Evolutionary conservation across 2,329 filamentous ascomycete genomes (phyloP).

Genomic region (Hawksworthiomyces lignivorus): DNA sequence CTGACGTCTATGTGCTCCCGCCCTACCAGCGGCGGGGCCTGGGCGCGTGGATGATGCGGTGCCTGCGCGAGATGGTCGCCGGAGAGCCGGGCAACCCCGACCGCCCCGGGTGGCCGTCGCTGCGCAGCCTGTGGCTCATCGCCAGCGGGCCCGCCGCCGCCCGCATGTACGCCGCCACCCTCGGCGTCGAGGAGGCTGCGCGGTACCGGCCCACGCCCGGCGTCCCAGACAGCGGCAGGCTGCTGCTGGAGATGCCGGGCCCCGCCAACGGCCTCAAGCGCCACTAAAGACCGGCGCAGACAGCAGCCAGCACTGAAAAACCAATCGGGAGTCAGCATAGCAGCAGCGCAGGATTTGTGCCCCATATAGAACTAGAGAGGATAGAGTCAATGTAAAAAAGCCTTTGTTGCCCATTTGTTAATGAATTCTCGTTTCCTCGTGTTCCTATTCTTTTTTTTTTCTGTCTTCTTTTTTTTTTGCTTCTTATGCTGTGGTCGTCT

Average conservation of each 20-base stretch:
- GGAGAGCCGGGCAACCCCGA: conserved; percentile 22
- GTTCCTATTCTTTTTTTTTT: not conserved
- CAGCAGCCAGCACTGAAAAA: no score
- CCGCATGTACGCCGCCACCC: conserved; percentile 39
- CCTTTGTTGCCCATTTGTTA: no score
- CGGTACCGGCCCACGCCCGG: conserved; percentile 11
- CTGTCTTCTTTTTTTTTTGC: not conserved
- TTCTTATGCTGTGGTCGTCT: conserved; percentile 40
- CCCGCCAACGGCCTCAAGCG: conserved; percentile 18
- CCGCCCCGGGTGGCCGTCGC: conserved; percentile 38
- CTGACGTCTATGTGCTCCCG: conserved; percentile 58
- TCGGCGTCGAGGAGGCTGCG: conserved; percentile 30
- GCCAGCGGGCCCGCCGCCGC: conserved; percentile 28
- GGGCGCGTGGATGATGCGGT: conserved; percentile 56
- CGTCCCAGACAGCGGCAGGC: conserved; percentile 11
- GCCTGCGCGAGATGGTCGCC: conserved; percentile 46
- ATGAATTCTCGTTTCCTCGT: no score
- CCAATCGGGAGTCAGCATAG: no score
- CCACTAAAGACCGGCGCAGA: no score
- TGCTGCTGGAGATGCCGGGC: conserved; percentile 33
- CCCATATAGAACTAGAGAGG: no score
- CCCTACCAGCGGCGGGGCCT: conserved; percentile 55
- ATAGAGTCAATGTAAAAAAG: no score
- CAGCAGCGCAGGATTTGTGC: no score
- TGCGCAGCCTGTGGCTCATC: conserved; percentile 53